phyloP scores from a whole-genome alignment of 1,284 basidiomycete species.

The Boletus smithii region DNA sequence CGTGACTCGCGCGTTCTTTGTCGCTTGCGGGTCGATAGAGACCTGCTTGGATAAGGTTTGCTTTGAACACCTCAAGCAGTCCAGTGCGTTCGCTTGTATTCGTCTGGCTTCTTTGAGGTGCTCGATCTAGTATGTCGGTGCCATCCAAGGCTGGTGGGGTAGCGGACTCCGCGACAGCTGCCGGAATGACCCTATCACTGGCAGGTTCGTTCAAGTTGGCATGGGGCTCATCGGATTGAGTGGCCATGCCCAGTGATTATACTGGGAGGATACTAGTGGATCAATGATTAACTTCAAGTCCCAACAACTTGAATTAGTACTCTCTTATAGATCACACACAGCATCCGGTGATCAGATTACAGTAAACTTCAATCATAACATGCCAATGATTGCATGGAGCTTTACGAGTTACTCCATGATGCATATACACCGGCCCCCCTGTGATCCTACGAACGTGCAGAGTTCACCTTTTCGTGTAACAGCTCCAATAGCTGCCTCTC shows the following conservation, averaged over 20 bases:
- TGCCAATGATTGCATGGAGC: no score
- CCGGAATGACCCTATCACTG: neutral
- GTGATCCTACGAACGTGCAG: constrained; percentile 5
- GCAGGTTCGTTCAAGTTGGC: no score
- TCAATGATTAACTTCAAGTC: no score
- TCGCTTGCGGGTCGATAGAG: constrained; percentile 48
- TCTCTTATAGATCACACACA: neutral
- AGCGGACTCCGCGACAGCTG: neutral
- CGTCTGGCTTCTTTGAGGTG: constrained; percentile 5
- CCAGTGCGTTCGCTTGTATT: constrained; percentile 1
- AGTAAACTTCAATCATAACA: no score
- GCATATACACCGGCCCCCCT: no score
- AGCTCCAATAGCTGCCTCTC: constrained; percentile 47
- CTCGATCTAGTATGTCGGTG: neutral
- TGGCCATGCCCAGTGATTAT: constrained; percentile 15
- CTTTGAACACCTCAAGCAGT: constrained; percentile 48
- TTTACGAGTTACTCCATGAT: no score
- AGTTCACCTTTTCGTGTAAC: constrained; percentile 35
- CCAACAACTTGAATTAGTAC: neutral
- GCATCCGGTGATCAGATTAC: neutral
- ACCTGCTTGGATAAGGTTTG: constrained; percentile 42
- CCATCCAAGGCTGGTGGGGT: neutral
- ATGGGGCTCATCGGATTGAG: constrained; percentile 5
- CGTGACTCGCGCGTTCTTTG: constrained; percentile 46
- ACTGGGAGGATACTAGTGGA: no score